Conservation (phyloP, 192 early-diverging fungal species). For the Mortierella hygrophila region DNA sequence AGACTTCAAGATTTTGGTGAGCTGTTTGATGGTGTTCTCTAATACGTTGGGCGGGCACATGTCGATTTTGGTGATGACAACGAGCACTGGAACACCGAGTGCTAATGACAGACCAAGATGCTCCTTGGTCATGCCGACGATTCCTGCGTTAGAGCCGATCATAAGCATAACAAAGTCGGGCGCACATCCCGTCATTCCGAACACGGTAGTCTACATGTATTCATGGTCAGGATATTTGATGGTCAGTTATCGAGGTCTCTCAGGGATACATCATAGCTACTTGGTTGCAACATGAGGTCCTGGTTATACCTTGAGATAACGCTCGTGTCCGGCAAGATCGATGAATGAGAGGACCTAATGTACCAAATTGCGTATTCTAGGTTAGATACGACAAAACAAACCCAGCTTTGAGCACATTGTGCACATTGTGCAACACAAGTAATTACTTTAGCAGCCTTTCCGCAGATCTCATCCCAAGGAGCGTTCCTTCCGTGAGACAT, state of each 20-base stretch:
- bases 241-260: not conserved
- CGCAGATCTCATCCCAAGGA: constrained; percentile 89
- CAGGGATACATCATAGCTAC: not conserved
- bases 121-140: constrained; percentile 95
- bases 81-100: constrained; percentile 88
- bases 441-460: constrained; percentile 78
- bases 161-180: constrained; percentile 96
- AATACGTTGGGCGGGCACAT: constrained; percentile 91
- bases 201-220: constrained; percentile 83
- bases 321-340: constrained; percentile 93
- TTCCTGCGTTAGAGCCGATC: constrained; percentile 87
- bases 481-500: constrained; percentile 68
- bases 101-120: constrained; percentile 92
- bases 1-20: constrained; percentile 87
- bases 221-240: not conserved
- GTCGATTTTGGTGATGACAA: constrained; percentile 96
- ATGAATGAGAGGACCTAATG: constrained; percentile 63
- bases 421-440: not conserved
- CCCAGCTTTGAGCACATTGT: not conserved
- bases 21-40: constrained; percentile 85
- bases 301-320: constrained; percentile 81
- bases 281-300: not conserved
- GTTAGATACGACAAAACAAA: not conserved
- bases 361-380: not conserved
- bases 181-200: constrained; percentile 92